phyloP scores from a whole-genome alignment of 192 early-diverging fungal species.

The Umbelopsis sp. region DNA sequence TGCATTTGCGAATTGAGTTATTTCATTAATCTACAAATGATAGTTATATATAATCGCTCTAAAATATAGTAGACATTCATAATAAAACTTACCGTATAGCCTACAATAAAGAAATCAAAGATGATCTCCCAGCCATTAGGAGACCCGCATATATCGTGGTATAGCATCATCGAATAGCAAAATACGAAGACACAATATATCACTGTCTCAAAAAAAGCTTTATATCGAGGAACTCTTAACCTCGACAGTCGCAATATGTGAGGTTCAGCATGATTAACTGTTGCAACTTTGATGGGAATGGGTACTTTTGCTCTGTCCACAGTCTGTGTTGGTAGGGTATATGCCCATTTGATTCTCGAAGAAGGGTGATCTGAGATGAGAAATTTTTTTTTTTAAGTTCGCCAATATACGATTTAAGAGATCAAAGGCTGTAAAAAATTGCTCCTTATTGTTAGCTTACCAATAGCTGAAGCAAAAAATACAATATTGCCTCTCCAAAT shows the following conservation, averaged over 20 bases:
- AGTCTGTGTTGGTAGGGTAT: conserved; percentile 13
- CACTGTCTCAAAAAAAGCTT: conserved; percentile 40
- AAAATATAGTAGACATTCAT: neutral
- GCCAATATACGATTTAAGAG: neutral
- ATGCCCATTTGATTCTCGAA: conserved; percentile 6
- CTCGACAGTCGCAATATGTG: conserved; percentile 39
- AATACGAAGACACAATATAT: conserved; percentile 39
- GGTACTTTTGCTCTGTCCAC: conserved; percentile 1
- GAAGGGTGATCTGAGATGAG: neutral
- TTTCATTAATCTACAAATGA: conserved; percentile 38
- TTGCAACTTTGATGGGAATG: neutral
- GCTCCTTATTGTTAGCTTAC: conserved; percentile 22
- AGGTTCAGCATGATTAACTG: conserved; percentile 24
- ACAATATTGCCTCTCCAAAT: conserved; percentile 46
- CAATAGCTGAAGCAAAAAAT: conserved; percentile 42
- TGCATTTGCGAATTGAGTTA: conserved; percentile 38
- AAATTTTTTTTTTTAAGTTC: neutral
- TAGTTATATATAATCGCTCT: neutral
- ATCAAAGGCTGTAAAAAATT: neutral
- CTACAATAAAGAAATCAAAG: conserved; percentile 13
- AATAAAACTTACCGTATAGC: conserved; percentile 8
- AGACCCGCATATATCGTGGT: conserved; percentile 23
- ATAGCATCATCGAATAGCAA: conserved; percentile 41
- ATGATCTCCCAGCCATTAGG: conserved; percentile 38
- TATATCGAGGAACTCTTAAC: conserved; percentile 42